Evolutionary conservation across 2,329 filamentous ascomycete genomes (phyloP).

Genomic region (Aspergillus fructus): DNA sequence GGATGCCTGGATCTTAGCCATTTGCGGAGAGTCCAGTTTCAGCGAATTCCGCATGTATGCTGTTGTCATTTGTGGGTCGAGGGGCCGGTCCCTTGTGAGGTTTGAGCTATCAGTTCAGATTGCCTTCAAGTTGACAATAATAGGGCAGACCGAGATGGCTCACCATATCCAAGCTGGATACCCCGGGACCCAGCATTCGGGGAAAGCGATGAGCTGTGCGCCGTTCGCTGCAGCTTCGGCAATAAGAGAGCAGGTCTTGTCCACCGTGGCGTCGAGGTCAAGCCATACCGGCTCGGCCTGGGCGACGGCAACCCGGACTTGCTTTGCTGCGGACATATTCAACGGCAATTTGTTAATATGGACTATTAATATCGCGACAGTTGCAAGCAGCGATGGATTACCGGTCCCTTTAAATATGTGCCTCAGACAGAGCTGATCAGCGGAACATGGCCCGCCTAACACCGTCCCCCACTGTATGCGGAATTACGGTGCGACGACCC

Average conservation of each 20-base stretch:
- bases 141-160: not conserved
- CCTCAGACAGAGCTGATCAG: too few species aligned
- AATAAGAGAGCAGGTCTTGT: conserved; percentile 60
- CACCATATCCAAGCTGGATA: conserved; percentile 53
- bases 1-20: conserved; percentile 35
- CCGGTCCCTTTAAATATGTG: too few species aligned
- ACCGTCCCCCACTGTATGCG: too few species aligned
- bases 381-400: too few species aligned
- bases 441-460: too few species aligned
- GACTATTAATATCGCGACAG: too few species aligned
- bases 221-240: conserved; percentile 54
- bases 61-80: conserved; percentile 31
- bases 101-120: too few species aligned
- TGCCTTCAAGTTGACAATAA: too few species aligned
- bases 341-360: too few species aligned
- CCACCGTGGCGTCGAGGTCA: conserved; percentile 54
- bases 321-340: not conserved
- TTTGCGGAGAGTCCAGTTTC: conserved; percentile 32
- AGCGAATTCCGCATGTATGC: conserved; percentile 37
- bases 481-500: too few species aligned
- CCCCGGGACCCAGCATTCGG: conserved; percentile 56
- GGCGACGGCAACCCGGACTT: conserved; percentile 13
- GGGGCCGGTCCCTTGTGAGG: conserved; percentile 28
- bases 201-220: conserved; percentile 56
- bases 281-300: conserved; percentile 63